Conservation (phyloP, 352 stramenopile genomes). For the Paralagenidium karlingii region DNA sequence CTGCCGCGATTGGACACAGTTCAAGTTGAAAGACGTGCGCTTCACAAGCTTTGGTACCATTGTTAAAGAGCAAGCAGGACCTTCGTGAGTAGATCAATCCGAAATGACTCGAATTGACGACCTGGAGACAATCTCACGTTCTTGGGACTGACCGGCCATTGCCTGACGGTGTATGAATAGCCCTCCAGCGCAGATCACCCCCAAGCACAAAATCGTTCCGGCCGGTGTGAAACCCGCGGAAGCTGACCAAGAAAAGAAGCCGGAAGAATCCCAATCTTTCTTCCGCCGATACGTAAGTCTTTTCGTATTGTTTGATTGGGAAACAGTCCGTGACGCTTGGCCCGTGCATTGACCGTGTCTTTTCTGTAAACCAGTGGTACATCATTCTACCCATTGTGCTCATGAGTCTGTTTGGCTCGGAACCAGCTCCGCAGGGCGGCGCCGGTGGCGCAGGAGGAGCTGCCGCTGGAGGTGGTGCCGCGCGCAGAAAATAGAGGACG, state of each 20-base stretch:
- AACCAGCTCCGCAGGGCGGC: slow-evolving; percentile 8
- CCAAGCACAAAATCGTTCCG: slow-evolving; percentile 46
- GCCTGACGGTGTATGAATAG: slow-evolving; percentile 16
- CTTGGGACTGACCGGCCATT: too few relatives aligned
- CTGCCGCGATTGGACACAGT: slow-evolving; percentile 7
- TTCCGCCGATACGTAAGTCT: slow-evolving; percentile 73
- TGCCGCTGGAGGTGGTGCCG: too few relatives aligned
- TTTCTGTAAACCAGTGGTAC: slow-evolving; percentile 35
- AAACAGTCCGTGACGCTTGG: not conserved
- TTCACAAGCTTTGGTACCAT: slow-evolving; percentile 40
- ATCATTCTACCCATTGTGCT: slow-evolving; percentile 68
- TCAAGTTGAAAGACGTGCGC: slow-evolving; percentile 41
- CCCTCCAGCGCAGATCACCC: slow-evolving; percentile 42
- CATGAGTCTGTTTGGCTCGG: slow-evolving; percentile 55
- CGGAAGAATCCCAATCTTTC: slow-evolving; percentile 67
- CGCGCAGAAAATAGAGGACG: too few relatives aligned
- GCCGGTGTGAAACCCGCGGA: slow-evolving; percentile 63
- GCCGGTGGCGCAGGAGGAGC: too few relatives aligned
- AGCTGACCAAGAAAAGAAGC: slow-evolving; percentile 38
- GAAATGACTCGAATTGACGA: not conserved
- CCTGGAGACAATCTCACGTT: too few relatives aligned
- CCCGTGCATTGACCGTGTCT: not conserved
- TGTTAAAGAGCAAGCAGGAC: slow-evolving; percentile 43
- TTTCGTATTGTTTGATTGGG: not conserved
- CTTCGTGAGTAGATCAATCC: slow-evolving; percentile 24